Evolutionary conservation across 164 flowering plant genomes (phyloP).

Genomic region (Nymphaea colorata): DNA sequence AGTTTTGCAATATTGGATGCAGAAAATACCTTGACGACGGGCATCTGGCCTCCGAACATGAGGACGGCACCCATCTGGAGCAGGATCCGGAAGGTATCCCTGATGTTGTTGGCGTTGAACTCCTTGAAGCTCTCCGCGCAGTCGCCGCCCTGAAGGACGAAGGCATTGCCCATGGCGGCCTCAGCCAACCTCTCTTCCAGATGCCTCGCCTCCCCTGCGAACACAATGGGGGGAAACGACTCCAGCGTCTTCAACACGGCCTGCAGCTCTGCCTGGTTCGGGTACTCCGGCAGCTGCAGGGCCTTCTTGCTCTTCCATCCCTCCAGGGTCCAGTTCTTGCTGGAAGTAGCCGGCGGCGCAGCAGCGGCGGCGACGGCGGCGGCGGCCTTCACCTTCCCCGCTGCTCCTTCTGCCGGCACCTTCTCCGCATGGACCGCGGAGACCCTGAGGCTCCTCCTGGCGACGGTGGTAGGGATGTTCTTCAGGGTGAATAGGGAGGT

Average conservation of each 20-base stretch:
- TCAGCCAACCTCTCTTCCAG: constrained; percentile 65
- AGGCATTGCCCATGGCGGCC: constrained; percentile 78
- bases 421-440: constrained; percentile 53
- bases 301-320: constrained; percentile 84
- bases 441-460: constrained; percentile 18
- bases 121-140: constrained; percentile 96
- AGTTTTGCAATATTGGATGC: no score
- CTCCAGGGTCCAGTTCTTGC: constrained; percentile 44
- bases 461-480: constrained; percentile 11
- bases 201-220: constrained; percentile 80
- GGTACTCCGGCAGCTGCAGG: constrained; percentile 75
- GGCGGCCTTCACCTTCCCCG: constrained; percentile 6
- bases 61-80: constrained; percentile 84
- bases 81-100: constrained; percentile 77
- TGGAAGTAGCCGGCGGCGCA: constrained; percentile 2
- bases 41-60: constrained; percentile 88
- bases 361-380: not conserved
- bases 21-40: constrained; percentile 55
- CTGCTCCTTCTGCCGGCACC: constrained; percentile 12
- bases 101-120: constrained; percentile 73
- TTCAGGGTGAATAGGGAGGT: constrained; percentile 13
- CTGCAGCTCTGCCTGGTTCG: constrained; percentile 44
- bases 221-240: constrained; percentile 76
- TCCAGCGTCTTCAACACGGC: constrained; percentile 58
- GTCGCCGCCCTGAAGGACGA: constrained; percentile 80